Evolutionary conservation across 1,284 basidiomycete genomes (phyloP), one percentile per base, ranked within the genome.

Genomic region (Ceratobasidium sp.): DNA sequence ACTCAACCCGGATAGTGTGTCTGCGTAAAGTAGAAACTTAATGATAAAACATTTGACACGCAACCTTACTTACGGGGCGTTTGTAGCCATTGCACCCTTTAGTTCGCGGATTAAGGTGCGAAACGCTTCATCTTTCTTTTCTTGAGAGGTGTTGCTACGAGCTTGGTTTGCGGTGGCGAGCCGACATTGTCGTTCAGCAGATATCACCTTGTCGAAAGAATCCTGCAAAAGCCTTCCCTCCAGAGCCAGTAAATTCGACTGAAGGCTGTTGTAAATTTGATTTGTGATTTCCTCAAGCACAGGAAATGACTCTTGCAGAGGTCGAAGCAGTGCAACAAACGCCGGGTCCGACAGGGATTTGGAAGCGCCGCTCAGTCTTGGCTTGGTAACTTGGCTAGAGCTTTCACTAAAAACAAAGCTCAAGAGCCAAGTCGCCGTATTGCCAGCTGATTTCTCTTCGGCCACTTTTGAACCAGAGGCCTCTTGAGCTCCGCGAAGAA

Each of bases 211-310:
- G 28, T 68, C 66, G 3, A 68, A 53, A 10, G 39, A 44, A 9
- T 58, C 42, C 15, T 26, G 28, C 13, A 77, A 2, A 10, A 53
- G 4, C 42, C 51, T 77, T 7, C 51, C 39, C n/a, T 77, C 76
- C 12, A 77, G 10, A 20, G 7, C 51, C 20, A 26, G 1, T 12
- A 77, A 33, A n/a, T 69, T 61, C 2, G 42, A 51, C 6, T 40
- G 10, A 13, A 77, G 55, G 42, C 53, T 20, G 18, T 42, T 13
- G 75, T 69, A 64, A 33, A 77, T 60, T 28, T 61, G 53, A 9
- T 51, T 42, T 3, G 55, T 69, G 23, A 77, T 55, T 15, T 69
- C 76, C 9, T 40, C 39, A 13, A 77, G 55, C n/a, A 64, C 76
- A 3, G 76, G 76, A 40, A 55, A 69, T 20, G 53, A 46, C 12